Evolutionary conservation across 2,329 filamentous ascomycete genomes (phyloP), one percentile per base, ranked within the genome.

Genomic region (Fusarium zealandicum): DNA sequence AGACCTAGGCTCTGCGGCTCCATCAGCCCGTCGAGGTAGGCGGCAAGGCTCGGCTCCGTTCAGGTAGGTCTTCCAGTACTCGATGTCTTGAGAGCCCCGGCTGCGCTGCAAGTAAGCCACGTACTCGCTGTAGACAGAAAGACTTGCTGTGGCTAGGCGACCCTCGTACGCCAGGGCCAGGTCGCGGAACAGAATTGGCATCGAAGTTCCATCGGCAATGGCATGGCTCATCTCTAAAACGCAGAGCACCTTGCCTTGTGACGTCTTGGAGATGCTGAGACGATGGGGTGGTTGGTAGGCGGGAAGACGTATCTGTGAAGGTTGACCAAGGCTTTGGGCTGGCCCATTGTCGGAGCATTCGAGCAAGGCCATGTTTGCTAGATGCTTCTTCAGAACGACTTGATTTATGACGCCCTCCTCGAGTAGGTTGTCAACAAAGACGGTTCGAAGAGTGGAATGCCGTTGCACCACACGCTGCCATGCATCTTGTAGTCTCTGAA

Each of bases 391-490:
- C 0, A 69, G 54, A 20, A 69, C 64, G 0, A 69, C 43, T 27
- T 69, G 67, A 10, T 51, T 28, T 3, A 67, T 53, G 1, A 10
- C 10, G 0, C 42, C 52, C 3, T 63, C 54, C 1, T 65, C 35
- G 1, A 59, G 9, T 1, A 55, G 13, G 10, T 41, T 51, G 2
- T 54, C 56, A 3, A 65, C 9, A 25, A 69, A 68, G 3, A 55
- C 35, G 0, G 67, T 69, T 5, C 67, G 59, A 5, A 69, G 66
- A 1, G 49, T 62, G 0, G 67, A 59, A 25, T 69, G 67, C 0
- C 54, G 63, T 8, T 46, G 16, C 0, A 69, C 49, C 0, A 69
- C 63, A 2, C 18, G 32, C 10, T 51, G 43, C 67, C 67, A 69
- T 0, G 67, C 61, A 4, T 56, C 32, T 5, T 14, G 22, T 0